phyloP scores from a whole-genome alignment of 2,329 filamentous ascomycete species.

The Sporothrix humicola region DNA sequence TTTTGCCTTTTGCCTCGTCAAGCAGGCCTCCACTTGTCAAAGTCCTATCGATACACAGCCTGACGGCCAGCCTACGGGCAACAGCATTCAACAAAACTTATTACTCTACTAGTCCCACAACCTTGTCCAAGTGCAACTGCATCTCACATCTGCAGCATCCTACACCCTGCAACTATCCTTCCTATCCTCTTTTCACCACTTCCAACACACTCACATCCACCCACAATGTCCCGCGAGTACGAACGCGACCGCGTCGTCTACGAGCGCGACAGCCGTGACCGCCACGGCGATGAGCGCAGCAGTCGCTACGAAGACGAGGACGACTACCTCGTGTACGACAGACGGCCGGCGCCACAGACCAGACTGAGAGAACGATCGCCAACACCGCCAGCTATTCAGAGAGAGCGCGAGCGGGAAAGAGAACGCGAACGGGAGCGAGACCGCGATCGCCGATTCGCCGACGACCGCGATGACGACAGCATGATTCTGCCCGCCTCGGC shows the following conservation, averaged over 20 bases:
- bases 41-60: not conserved
- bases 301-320: constrained; percentile 58
- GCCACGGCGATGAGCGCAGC: constrained; percentile 59
- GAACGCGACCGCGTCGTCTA: constrained; percentile 53
- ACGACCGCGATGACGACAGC: constrained; percentile 52
- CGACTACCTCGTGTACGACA: constrained; percentile 48
- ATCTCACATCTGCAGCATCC: too few relatives aligned
- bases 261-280: constrained; percentile 54
- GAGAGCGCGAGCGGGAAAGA: too few relatives aligned
- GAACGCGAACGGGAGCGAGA: too few relatives aligned
- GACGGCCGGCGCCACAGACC: constrained; percentile 32
- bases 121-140: not conserved
- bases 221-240: constrained; percentile 48
- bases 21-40: not conserved
- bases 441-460: constrained; percentile 58
- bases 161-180: not conserved
- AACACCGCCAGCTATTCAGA: constrained; percentile 41
- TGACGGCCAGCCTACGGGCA: not conserved
- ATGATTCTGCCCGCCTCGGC: constrained; percentile 13
- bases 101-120: not conserved
- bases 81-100: not conserved
- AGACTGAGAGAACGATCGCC: constrained; percentile 48
- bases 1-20: not conserved
- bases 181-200: not conserved
- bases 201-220: not conserved